phyloP scores from a whole-genome alignment of 352 stramenopile species.

The Pythium coloratum region DNA sequence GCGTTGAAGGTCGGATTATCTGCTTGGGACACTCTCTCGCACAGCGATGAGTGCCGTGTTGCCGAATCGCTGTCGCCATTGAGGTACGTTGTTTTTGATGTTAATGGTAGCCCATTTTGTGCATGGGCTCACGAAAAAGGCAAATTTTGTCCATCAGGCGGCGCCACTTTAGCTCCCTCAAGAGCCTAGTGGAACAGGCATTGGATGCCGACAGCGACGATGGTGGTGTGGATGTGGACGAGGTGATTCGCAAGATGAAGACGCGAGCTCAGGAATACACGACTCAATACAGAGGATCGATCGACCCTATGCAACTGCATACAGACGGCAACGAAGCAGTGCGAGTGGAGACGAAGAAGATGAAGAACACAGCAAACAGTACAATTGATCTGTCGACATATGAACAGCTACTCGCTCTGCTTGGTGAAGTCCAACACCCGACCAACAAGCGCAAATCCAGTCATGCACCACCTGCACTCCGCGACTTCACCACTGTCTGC shows the following conservation, averaged over 20 bases:
- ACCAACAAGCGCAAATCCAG: background rate
- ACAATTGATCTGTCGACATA: background rate
- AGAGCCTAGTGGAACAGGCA: constrained; percentile 11
- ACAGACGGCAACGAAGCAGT: background rate
- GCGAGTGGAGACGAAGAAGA: background rate
- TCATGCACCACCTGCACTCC: background rate
- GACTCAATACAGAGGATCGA: background rate
- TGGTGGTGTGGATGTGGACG: background rate
- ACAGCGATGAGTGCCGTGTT: background rate
- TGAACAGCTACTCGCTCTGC: background rate
- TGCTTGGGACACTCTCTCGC: background rate
- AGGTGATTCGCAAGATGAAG: constrained; percentile 23
- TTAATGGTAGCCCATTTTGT: background rate
- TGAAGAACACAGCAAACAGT: background rate
- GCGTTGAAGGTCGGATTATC: background rate
- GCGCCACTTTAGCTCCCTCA: constrained; percentile 3
- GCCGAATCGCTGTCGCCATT: background rate
- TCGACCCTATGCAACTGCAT: constrained; percentile 16
- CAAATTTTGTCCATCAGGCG: background rate
- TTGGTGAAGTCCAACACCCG: background rate
- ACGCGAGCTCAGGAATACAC: constrained; percentile 19
- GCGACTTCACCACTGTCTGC: background rate
- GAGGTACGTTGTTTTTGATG: background rate
- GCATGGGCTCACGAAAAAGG: background rate
- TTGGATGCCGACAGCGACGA: background rate